Evolutionary conservation across 2,329 filamentous ascomycete genomes (phyloP).

Genomic region (Berkeleyomyces basicola): DNA sequence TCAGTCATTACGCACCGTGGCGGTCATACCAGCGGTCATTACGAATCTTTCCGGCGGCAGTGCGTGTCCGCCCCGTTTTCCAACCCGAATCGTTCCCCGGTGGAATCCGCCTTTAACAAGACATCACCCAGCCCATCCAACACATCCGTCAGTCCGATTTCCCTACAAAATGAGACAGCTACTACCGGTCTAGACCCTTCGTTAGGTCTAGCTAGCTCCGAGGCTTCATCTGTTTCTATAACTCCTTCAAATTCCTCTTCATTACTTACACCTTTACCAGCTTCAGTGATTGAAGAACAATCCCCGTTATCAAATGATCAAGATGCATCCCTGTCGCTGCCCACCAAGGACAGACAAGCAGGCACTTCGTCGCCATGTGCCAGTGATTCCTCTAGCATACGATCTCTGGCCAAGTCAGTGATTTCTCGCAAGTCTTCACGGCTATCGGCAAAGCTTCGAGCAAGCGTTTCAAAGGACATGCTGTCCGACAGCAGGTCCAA

Average conservation of each 20-base stretch:
- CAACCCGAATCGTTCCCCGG: conserved; percentile 64
- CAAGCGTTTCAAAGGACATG: not conserved
- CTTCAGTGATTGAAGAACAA: conserved; percentile 3
- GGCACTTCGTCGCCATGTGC: conserved; percentile 21
- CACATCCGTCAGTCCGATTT: conserved; percentile 20
- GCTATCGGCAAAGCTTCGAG: conserved; percentile 2
- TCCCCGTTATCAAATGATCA: conserved; percentile 9
- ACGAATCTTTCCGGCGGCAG: conserved; percentile 88
- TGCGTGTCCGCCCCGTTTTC: conserved; percentile 58
- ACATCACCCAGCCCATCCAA: conserved; percentile 32
- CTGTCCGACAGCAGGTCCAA: not conserved
- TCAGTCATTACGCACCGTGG: conserved; percentile 89
- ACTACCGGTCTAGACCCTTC: conserved; percentile 31
- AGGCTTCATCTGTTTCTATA: conserved; percentile 18
- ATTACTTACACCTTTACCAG: conserved; percentile 12
- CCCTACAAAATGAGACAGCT: not conserved
- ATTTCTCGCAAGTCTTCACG: conserved; percentile 30
- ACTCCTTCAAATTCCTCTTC: conserved; percentile 23
- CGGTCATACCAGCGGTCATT: conserved; percentile 89
- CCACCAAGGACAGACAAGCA: conserved; percentile 20
- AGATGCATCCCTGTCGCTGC: not conserved
- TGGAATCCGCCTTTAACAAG: conserved; percentile 55
- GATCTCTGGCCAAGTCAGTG: conserved; percentile 40
- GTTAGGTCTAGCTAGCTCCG: conserved; percentile 26
- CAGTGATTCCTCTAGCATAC: conserved; percentile 28